Evolutionary conservation across 2,329 filamentous ascomycete genomes (phyloP).

Genomic region (Ophiostoma sp.): DNA sequence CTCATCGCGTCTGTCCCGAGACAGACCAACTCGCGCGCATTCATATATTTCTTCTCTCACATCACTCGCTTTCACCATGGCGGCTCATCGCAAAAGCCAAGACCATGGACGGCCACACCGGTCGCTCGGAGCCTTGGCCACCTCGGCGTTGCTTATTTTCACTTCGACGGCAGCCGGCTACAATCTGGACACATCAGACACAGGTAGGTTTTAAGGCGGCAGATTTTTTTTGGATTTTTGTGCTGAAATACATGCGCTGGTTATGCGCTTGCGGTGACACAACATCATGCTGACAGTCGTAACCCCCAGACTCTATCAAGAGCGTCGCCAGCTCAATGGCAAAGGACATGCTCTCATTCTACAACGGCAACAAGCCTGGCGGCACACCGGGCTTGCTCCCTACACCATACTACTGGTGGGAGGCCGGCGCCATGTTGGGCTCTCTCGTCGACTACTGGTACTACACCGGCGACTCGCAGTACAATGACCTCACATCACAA

Average conservation of each 20-base stretch:
- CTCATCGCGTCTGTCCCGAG: too few relatives aligned
- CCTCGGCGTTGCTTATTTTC: constrained; percentile 9
- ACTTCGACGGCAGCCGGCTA: constrained; percentile 19
- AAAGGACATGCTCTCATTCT: constrained; percentile 49
- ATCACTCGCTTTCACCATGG: constrained; percentile 2
- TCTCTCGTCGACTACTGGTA: constrained; percentile 80
- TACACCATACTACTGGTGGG: constrained; percentile 53
- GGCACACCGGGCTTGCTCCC: constrained; percentile 50
- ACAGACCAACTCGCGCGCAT: not conserved
- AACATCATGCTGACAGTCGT: not conserved
- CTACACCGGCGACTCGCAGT: constrained; percentile 54
- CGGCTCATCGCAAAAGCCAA: not conserved
- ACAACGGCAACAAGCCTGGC: constrained; percentile 51
- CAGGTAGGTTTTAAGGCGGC: constrained; percentile 11
- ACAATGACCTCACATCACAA: constrained; percentile 66
- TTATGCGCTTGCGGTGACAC: not conserved
- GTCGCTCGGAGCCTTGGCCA: constrained; percentile 8
- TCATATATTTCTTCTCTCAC: not conserved
- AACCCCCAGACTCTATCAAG: constrained; percentile 48
- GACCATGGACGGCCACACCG: constrained; percentile 9
- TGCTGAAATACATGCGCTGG: not conserved
- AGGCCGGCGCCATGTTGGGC: constrained; percentile 70
- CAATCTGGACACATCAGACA: constrained; percentile 24
- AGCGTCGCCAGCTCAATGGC: constrained; percentile 51
- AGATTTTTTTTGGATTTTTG: not conserved